A percentile compares a stretch with the other conserved stretches of the same genome.
phyloP scores from a whole-genome alignment of 495 filamentous ascomycete species.

The Margaritispora aquatica region DNA sequence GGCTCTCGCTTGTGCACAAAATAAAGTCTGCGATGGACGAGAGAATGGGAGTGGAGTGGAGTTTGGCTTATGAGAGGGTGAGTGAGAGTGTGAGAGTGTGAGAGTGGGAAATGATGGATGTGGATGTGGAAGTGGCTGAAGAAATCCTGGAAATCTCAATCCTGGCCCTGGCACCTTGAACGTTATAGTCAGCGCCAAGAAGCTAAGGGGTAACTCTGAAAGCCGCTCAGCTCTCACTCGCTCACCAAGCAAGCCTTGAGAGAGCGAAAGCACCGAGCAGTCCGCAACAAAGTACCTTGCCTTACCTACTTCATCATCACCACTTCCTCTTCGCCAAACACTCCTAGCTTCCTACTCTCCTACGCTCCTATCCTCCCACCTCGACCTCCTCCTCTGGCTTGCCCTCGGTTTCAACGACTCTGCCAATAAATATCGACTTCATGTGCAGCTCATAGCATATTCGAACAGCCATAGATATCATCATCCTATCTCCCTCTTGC shows the following conservation, averaged over 20 bases:
- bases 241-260: not conserved
- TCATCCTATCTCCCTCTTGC: slow-evolving; percentile 4
- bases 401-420: not conserved
- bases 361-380: not conserved
- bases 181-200: not conserved
- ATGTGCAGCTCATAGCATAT: slow-evolving; percentile 21
- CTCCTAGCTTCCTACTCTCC: not conserved
- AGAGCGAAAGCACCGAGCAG: not conserved
- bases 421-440: slow-evolving; percentile 14
- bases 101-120: no score
- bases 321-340: not conserved
- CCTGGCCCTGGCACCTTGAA: no score
- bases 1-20: not conserved
- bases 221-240: no score
- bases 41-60: no score
- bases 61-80: no score
- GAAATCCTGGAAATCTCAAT: no score
- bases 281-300: not conserved
- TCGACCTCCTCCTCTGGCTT: not conserved
- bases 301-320: not conserved
- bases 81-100: no score
- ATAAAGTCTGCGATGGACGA: no score
- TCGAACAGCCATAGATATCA: not conserved
- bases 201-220: not conserved
- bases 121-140: not conserved